Percentiles rank a stretch among this genome's conserved stretches.
Evolutionary conservation across 208 protist genomes (phyloP).

Genomic region (Vickermania spadyakhi): DNA sequence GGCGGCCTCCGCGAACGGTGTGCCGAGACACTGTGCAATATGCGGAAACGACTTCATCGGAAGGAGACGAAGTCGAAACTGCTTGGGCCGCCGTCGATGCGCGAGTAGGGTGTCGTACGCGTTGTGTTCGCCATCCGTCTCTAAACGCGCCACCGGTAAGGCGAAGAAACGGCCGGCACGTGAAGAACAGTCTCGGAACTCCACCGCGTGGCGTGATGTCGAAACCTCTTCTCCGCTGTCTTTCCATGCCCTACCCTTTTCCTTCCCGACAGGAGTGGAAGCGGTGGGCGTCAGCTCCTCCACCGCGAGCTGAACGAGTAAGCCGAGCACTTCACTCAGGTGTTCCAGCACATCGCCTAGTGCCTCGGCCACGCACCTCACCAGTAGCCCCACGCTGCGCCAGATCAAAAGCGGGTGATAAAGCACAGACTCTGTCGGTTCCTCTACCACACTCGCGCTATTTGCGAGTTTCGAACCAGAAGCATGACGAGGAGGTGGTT

Average conservation of each 20-base stretch:
- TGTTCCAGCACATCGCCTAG: slow-evolving; percentile 68
- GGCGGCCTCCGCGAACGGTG: slow-evolving; percentile 22
- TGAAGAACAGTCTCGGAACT: slow-evolving; percentile 11
- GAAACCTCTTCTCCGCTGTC: slow-evolving; percentile 9
- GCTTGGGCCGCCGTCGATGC: slow-evolving; percentile 1
- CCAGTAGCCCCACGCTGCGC: slow-evolving; percentile 53
- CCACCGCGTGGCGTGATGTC: slow-evolving; percentile 10
- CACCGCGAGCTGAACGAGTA: slow-evolving; percentile 49
- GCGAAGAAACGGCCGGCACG: slow-evolving; percentile 38
- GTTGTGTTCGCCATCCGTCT: neutral
- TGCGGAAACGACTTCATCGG: slow-evolving; percentile 70
- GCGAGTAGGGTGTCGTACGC: no score
- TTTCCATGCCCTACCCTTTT: no score
- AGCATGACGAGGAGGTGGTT: no score
- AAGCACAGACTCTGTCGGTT: neutral
- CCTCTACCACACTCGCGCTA: no score
- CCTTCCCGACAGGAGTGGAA: slow-evolving; percentile 10
- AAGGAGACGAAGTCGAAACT: slow-evolving; percentile 62
- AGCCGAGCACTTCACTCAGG: slow-evolving; percentile 48
- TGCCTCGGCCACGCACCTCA: slow-evolving; percentile 59
- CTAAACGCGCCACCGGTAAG: neutral
- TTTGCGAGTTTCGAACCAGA: no score
- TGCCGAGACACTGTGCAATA: slow-evolving; percentile 38
- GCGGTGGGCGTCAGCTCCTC: slow-evolving; percentile 9
- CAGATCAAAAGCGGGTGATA: slow-evolving; percentile 39